Percentiles rank a stretch among this genome's conserved stretches.
Conservation (phyloP, 2,329 filamentous ascomycete species). For the Aureobasidium uvarum region DNA sequence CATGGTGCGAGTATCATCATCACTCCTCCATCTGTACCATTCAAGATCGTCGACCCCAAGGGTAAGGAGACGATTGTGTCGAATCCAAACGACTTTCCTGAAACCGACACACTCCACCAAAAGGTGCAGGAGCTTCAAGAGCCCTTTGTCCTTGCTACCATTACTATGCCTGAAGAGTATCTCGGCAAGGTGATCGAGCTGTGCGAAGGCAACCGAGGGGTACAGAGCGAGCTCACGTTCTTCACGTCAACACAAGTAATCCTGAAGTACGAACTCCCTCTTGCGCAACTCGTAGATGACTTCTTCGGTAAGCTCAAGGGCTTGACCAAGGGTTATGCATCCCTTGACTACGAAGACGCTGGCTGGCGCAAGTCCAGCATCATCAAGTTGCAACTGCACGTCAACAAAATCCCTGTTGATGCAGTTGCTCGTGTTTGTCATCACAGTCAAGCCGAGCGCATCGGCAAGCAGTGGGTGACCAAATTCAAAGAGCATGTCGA, state of each 20-base stretch:
- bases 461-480: slow-evolving; percentile 83
- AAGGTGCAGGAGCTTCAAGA: slow-evolving; percentile 64
- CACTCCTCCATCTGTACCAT: slow-evolving; percentile 91
- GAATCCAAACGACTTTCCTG: slow-evolving; percentile 86
- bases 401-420: slow-evolving; percentile 91
- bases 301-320: slow-evolving; percentile 97
- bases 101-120: slow-evolving; percentile 58
- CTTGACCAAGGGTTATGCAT: slow-evolving; percentile 90
- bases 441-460: slow-evolving; percentile 70
- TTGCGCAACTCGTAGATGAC: slow-evolving; percentile 90
- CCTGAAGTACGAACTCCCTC: slow-evolving; percentile 83
- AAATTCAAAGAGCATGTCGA: slow-evolving; percentile 98
- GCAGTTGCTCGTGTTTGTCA: slow-evolving; percentile 92
- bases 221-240: slow-evolving; percentile 84
- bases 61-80: slow-evolving; percentile 76
- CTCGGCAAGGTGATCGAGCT: slow-evolving; percentile 92
- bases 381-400: slow-evolving; percentile 85
- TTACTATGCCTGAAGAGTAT: slow-evolving; percentile 92
- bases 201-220: slow-evolving; percentile 84
- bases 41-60: slow-evolving; percentile 75
- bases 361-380: slow-evolving; percentile 79
- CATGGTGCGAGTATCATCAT: slow-evolving; percentile 95
- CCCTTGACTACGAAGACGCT: slow-evolving; percentile 93
- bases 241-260: slow-evolving; percentile 93
- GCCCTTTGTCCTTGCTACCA: slow-evolving; percentile 75